Conservation (phyloP, 2,329 filamentous ascomycete genomes). For the Cercospora canescens region DNA sequence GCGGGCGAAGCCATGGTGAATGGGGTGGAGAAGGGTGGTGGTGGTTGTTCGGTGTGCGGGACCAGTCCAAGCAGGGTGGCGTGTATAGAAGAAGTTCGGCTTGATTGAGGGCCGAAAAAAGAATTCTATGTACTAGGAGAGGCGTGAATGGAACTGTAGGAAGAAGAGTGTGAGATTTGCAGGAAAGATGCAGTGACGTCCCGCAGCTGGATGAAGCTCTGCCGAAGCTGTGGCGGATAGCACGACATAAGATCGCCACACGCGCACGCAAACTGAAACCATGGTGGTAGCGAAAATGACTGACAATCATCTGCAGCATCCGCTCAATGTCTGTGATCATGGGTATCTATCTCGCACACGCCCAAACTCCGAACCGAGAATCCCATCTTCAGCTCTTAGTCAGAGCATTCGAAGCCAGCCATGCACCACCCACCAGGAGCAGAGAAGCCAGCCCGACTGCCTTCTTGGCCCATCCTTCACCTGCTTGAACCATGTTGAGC, state of each 20-base stretch:
- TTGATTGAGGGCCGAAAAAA: neutral
- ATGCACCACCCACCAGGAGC: constrained; percentile 41
- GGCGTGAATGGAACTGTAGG: neutral
- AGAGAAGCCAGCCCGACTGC: constrained; percentile 41
- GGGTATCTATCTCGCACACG: constrained; percentile 7
- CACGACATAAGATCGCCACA: neutral
- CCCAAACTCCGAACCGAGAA: neutral
- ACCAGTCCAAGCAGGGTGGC: neutral
- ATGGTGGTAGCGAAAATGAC: neutral
- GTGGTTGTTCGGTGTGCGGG: neutral
- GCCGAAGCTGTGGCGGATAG: constrained; percentile 3
- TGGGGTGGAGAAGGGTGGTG: neutral
- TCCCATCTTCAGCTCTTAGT: constrained; percentile 6
- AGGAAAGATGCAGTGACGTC: neutral
- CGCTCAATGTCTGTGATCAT: neutral
- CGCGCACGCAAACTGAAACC: neutral
- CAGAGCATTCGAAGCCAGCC: constrained; percentile 36
- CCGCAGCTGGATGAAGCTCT: neutral
- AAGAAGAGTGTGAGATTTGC: neutral
- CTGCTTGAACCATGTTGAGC: constrained; percentile 36
- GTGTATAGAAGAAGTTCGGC: neutral
- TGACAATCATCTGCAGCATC: neutral
- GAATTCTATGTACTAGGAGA: neutral
- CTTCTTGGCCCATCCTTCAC: constrained; percentile 43
- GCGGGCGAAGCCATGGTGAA: constrained; percentile 20